Conservation (phyloP, 345 rosid species). For the Salix arbutifolia region DNA sequence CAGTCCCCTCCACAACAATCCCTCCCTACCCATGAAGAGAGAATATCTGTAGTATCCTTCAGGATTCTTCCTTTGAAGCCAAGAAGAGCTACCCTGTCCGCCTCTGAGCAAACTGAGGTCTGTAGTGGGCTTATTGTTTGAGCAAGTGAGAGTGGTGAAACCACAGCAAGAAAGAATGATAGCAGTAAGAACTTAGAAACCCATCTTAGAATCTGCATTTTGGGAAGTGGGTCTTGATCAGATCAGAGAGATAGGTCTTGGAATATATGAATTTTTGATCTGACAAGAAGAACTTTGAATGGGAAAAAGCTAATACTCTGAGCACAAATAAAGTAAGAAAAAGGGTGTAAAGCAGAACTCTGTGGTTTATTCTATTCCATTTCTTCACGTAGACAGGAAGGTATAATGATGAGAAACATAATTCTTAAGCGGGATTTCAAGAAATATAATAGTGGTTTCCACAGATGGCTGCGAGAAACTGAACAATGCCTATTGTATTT, state of each 20-base stretch:
- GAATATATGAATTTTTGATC: constrained; percentile 24
- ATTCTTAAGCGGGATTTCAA: constrained; percentile 16
- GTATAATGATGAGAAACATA: constrained; percentile 49
- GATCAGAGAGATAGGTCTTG: constrained; percentile 16
- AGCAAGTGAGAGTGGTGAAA: constrained; percentile 25
- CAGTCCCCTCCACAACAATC: constrained; percentile 84
- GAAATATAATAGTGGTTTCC: constrained; percentile 20
- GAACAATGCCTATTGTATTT: constrained; percentile 30
- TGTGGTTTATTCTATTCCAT: constrained; percentile 18
- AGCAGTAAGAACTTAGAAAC: constrained; percentile 45
- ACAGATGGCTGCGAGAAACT: constrained; percentile 23
- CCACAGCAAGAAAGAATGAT: constrained; percentile 25
- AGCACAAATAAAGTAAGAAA: constrained; percentile 29
- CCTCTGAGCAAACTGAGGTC: constrained; percentile 43
- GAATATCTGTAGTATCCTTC: constrained; percentile 59
- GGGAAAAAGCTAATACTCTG: constrained; percentile 12
- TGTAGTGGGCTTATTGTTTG: constrained; percentile 9
- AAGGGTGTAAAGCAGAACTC: constrained; percentile 20
- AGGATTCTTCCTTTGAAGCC: constrained; percentile 67
- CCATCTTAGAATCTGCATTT: constrained; percentile 65
- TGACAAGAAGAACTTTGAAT: constrained; percentile 34
- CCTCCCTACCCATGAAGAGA: constrained; percentile 66
- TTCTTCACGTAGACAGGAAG: constrained; percentile 70
- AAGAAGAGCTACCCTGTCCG: constrained; percentile 71
- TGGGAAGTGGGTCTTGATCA: constrained; percentile 45